Evolutionary conservation across 306 rosid genomes (phyloP).

Genomic region (Potentilla sterilis): DNA sequence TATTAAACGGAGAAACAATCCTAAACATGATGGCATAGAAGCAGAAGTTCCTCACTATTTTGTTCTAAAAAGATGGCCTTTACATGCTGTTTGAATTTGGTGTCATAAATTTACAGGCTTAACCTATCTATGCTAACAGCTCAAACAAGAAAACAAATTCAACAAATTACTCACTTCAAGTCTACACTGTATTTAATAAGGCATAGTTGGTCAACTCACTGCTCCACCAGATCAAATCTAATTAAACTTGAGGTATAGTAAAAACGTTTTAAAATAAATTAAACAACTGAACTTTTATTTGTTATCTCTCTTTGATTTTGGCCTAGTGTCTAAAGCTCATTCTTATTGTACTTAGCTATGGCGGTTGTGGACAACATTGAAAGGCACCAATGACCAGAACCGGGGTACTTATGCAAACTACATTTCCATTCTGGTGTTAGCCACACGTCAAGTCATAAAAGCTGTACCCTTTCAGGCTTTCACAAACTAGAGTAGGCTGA

Average conservation of each 20-base stretch:
- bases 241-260: not conserved
- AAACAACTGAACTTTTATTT: constrained; percentile 2
- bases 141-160: not conserved
- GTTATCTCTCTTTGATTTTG: not conserved
- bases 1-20: not conserved
- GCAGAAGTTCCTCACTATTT: not conserved
- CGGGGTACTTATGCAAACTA: not conserved
- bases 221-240: constrained; percentile 9
- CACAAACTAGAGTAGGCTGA: not conserved
- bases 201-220: not conserved
- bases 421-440: constrained; percentile 4
- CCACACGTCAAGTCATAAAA: not conserved
- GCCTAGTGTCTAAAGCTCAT: not conserved
- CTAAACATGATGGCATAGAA: constrained; percentile 17
- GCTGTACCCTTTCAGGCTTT: not conserved
- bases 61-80: not conserved
- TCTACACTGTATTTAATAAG: not conserved
- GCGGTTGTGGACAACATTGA: not conserved
- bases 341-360: not conserved
- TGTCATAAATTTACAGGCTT: not conserved
- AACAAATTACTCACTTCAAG: constrained; percentile 2
- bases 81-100: not conserved
- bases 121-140: not conserved
- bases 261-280: not conserved
- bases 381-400: constrained; percentile 8